Evolutionary conservation across 2,329 filamentous ascomycete genomes (phyloP).

Genomic region (Oidium heveae): DNA sequence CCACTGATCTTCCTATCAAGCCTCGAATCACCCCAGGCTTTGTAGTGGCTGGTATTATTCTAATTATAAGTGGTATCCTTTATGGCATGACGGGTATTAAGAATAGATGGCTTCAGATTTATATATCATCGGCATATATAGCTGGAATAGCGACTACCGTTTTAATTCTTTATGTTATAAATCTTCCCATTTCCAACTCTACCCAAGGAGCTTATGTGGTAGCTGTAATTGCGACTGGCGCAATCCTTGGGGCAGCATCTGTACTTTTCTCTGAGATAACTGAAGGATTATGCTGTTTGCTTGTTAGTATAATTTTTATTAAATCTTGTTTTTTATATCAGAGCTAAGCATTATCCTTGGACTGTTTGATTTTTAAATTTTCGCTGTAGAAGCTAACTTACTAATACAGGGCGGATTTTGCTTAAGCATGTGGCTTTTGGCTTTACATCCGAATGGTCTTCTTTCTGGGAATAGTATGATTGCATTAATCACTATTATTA

Average conservation of each 20-base stretch:
- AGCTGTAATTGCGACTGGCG: constrained; percentile 46
- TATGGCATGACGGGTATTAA: constrained; percentile 64
- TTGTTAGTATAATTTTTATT: constrained; percentile 2
- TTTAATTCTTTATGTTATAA: constrained; percentile 75
- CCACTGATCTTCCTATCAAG: constrained; percentile 35
- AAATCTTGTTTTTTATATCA: too few relatives aligned
- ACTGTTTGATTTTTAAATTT: not conserved
- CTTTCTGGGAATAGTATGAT: constrained; percentile 35
- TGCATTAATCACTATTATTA: constrained; percentile 54
- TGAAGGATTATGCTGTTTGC: constrained; percentile 40
- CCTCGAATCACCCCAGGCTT: constrained; percentile 60
- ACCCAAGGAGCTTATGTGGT: constrained; percentile 74
- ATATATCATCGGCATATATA: constrained; percentile 54
- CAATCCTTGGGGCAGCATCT: constrained; percentile 46
- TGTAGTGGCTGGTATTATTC: constrained; percentile 50
- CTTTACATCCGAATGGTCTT: constrained; percentile 50
- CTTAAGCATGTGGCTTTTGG: constrained; percentile 47
- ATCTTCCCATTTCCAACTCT: constrained; percentile 43
- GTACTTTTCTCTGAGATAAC: constrained; percentile 66
- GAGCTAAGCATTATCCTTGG: not conserved
- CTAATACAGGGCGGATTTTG: constrained; percentile 11
- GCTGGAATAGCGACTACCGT: constrained; percentile 50
- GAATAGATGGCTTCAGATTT: constrained; percentile 54
- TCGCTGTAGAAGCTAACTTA: not conserved
- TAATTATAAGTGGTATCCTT: constrained; percentile 45